Conservation (phyloP, 176 grass and related monocot species). For the Triticum urartu region DNA sequence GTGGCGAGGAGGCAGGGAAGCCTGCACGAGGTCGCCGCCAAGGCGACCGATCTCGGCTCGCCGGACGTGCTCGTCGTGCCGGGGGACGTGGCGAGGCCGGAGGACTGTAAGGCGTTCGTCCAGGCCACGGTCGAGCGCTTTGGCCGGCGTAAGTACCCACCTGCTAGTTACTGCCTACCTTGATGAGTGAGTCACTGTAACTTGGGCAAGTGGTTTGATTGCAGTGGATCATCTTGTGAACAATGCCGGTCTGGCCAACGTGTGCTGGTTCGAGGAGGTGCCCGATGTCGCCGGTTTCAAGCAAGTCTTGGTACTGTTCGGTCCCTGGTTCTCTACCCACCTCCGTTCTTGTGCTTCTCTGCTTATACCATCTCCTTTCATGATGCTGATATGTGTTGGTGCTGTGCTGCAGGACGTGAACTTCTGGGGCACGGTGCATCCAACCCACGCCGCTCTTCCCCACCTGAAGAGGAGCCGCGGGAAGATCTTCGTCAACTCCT, state of each 20-base stretch:
- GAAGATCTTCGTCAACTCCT: slow-evolving; percentile 62
- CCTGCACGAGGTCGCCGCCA: slow-evolving; percentile 38
- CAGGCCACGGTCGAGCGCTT: slow-evolving; percentile 49
- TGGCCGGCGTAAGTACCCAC: slow-evolving; percentile 31
- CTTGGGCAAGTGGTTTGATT: neutral
- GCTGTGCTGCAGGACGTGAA: slow-evolving; percentile 43
- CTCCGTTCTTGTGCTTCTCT: neutral
- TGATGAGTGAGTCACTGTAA: neutral
- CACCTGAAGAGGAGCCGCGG: slow-evolving; percentile 59
- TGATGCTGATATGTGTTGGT: slow-evolving; percentile 25
- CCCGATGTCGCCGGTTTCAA: slow-evolving; percentile 44
- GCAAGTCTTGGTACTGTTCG: slow-evolving; percentile 43
- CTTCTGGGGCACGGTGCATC: slow-evolving; percentile 66
- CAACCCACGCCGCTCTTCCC: slow-evolving; percentile 53
- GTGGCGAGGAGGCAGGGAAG: slow-evolving; percentile 47
- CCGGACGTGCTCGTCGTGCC: slow-evolving; percentile 48
- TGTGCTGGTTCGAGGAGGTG: slow-evolving; percentile 59
- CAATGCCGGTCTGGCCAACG: slow-evolving; percentile 49
- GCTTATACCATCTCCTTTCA: neutral
- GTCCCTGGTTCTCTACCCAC: too few relatives aligned
- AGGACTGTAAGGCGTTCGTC: slow-evolving; percentile 50
- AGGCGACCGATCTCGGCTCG: slow-evolving; percentile 25
- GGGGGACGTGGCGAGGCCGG: slow-evolving; percentile 39
- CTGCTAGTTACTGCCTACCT: neutral
- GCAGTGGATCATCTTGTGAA: slow-evolving; percentile 76